phyloP scores from a whole-genome alignment of 441 rosid species.

The Croton setiger region DNA sequence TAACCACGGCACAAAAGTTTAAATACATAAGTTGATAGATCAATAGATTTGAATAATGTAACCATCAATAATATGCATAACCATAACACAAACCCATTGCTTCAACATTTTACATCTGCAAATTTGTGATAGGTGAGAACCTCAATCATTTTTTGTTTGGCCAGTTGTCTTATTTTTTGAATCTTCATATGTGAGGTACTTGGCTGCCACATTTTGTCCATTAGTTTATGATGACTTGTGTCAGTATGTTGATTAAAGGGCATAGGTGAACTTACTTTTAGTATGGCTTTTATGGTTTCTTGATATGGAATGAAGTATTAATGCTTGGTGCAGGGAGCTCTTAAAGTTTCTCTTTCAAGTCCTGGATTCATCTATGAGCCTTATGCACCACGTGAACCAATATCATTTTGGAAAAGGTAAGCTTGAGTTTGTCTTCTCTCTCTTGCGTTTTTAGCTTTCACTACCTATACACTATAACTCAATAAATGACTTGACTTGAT shows the following conservation, averaged over 20 bases:
- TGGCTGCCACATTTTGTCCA: background rate
- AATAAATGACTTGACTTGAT: background rate
- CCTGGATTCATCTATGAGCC: constrained; percentile 92
- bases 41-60: background rate
- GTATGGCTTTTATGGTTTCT: constrained; percentile 12
- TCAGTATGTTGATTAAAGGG: background rate
- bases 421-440: constrained; percentile 17
- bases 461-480: background rate
- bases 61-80: background rate
- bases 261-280: background rate
- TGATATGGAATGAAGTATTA: background rate
- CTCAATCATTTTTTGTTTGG: background rate
- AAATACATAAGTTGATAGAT: constrained; percentile 1
- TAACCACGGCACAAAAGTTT: constrained; percentile 2
- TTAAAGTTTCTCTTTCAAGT: constrained; percentile 62
- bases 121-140: background rate
- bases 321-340: constrained; percentile 54
- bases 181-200: background rate
- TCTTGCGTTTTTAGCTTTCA: constrained; percentile 4
- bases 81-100: background rate
- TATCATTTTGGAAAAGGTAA: constrained; percentile 81
- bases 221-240: constrained; percentile 5
- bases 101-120: background rate
- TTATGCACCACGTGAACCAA: constrained; percentile 56
- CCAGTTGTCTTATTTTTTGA: background rate